Evolutionary conservation across 108 stramenopile species (phyloP), one percentile per base, ranked within the genome.

Genomic region (Conticribra weissflogii): DNA sequence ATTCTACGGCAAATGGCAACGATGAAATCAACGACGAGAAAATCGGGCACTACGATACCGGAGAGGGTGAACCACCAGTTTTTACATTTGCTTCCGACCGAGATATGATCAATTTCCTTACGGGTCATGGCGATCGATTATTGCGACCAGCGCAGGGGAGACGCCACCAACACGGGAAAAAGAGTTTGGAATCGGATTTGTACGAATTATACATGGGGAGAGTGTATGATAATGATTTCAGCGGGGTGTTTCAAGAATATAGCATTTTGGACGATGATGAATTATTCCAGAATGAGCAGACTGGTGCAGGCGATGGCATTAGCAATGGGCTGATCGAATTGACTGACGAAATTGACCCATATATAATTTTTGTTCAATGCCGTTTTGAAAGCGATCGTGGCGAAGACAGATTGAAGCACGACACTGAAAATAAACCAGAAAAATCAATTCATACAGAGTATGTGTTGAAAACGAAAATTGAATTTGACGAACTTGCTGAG

Each of bases 311-410:
- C 48, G 15, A 30, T 45, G 16, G 61, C 57, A 27, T 68, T n/a
- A n/a, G n/a, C n/a, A n/a, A n/a, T n/a, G n/a, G n/a, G n/a, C n/a
- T n/a, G n/a, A n/a, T n/a, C n/a, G n/a, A n/a, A n/a, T n/a, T n/a
- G n/a, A n/a, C n/a, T n/a, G n/a, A 75, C 21, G 79, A 81, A 33
- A 71, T 78, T 31, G 77, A 78, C 24, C 79, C 79, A 28, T 81
- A 59, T 44, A 48, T 71, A 36, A 25, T 76, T 15, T 45, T 81
- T 23, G 74, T 81, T 18, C 79, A 81, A 59, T 81, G 79, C 59
- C 53, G 79, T n/a, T 16, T 54, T 18, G 18, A 29, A 28, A 29
- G 16, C 50, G 5, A 29, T 41, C 12, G 5, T 5, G 12, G 36
- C 8, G 27, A 58, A 22, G 3, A 30, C 30, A 4, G 45, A 56